Conservation (phyloP, 2,329 filamentous ascomycete genomes). For the Aspergillus piperis region DNA sequence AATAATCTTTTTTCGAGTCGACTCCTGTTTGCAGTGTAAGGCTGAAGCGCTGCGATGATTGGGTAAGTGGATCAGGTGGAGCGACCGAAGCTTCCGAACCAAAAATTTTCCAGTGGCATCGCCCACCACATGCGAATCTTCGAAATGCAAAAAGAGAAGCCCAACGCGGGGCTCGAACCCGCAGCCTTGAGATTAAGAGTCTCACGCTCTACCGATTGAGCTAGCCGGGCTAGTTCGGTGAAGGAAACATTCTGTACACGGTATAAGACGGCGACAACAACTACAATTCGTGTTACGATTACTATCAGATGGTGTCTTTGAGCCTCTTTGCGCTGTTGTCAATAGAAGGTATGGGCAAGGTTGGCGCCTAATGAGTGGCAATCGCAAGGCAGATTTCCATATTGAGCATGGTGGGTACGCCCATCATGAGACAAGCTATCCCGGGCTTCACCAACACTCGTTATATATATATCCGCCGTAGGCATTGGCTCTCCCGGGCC, state of each 20-base stretch:
- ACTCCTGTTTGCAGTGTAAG: background rate
- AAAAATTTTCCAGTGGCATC: background rate
- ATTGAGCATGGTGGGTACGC: background rate
- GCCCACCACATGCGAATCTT: background rate
- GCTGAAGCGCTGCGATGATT: background rate
- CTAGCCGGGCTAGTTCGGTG: constrained; percentile 44
- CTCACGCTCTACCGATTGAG: constrained; percentile 55
- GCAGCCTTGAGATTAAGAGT: constrained; percentile 49
- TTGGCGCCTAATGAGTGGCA: background rate
- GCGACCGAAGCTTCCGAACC: background rate
- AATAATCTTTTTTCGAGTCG: no score
- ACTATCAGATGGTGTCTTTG: no score
- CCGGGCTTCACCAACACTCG: background rate
- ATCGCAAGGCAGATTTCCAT: background rate
- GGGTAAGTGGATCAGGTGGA: background rate
- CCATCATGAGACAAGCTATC: background rate
- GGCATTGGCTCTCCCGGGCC: background rate
- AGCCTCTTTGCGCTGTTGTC: background rate
- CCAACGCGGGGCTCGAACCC: constrained; percentile 47
- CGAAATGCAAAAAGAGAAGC: constrained; percentile 28
- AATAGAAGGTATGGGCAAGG: background rate
- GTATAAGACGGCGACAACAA: background rate
- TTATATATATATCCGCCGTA: background rate
- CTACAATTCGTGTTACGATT: background rate
- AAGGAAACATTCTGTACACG: background rate